Conservation (phyloP, 306 rosid species). For the Prunus fruticosa region DNA sequence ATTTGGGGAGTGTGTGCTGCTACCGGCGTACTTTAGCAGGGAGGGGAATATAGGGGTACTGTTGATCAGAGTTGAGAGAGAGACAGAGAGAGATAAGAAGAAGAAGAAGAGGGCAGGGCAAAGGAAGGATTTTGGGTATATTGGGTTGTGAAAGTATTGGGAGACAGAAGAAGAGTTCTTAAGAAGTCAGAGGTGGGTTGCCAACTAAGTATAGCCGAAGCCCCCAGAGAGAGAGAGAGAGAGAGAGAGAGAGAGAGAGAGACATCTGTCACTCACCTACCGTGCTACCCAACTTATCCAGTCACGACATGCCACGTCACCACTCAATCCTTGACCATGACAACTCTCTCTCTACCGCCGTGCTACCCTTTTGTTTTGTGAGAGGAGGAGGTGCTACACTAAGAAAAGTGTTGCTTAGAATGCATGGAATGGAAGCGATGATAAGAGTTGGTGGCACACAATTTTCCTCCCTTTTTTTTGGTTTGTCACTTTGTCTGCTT, state of each 20-base stretch:
- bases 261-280: conserved; percentile 13
- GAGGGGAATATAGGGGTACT: background rate
- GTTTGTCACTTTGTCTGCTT: background rate
- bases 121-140: no score
- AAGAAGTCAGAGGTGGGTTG: background rate
- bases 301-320: background rate
- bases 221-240: background rate
- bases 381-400: no score
- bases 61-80: background rate
- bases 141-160: background rate
- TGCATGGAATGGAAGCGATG: background rate
- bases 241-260: background rate
- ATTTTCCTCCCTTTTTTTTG: background rate
- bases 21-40: background rate
- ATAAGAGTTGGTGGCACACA: background rate
- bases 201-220: background rate
- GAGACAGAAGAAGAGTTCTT: background rate
- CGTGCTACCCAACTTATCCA: background rate
- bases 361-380: no score
- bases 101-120: no score
- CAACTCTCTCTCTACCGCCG: no score
- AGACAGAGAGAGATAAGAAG: background rate
- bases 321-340: background rate
- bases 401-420: background rate
- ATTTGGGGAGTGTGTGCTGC: background rate